Evolutionary conservation across 176 grass and related monocot species (phyloP).

Genomic region (Alloteropsis semialata): DNA sequence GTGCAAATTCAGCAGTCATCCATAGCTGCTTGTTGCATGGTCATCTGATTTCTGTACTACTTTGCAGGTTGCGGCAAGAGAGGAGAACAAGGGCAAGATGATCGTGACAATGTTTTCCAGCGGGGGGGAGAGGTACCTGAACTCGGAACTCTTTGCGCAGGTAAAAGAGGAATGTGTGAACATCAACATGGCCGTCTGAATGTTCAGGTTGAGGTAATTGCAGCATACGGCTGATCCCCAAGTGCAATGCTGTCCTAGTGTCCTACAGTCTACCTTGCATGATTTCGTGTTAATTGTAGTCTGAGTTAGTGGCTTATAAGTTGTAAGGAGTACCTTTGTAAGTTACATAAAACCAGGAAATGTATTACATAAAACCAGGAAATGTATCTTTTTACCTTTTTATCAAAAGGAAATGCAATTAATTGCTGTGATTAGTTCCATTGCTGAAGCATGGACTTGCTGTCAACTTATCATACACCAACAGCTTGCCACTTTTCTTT

Average conservation of each 20-base stretch:
- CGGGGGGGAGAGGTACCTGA: slow-evolving; percentile 69
- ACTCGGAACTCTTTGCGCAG: slow-evolving; percentile 54
- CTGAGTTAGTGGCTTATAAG: neutral
- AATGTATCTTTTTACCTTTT: neutral
- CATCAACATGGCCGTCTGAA: slow-evolving; percentile 54
- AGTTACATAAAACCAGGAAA: neutral
- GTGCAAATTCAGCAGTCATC: neutral
- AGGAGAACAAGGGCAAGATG: slow-evolving; percentile 76
- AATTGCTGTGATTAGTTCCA: neutral
- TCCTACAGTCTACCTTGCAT: neutral
- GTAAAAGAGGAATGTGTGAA: slow-evolving; percentile 68
- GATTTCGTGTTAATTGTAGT: neutral
- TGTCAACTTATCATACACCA: neutral
- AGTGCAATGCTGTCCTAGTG: neutral
- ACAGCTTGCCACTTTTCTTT: neutral
- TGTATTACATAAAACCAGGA: neutral
- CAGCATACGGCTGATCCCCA: neutral
- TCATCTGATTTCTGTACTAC: slow-evolving; percentile 10
- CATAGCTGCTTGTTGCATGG: neutral
- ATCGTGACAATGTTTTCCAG: slow-evolving; percentile 75
- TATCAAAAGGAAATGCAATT: neutral
- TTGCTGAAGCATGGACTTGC: neutral
- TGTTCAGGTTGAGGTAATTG: neutral
- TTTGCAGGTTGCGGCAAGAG: slow-evolving; percentile 61
- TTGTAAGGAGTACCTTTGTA: neutral